Percentiles rank a stretch among this genome's conserved stretches.
Evolutionary conservation across 2,329 filamentous ascomycete genomes (phyloP).

Genomic region (Thelonectria discophora): DNA sequence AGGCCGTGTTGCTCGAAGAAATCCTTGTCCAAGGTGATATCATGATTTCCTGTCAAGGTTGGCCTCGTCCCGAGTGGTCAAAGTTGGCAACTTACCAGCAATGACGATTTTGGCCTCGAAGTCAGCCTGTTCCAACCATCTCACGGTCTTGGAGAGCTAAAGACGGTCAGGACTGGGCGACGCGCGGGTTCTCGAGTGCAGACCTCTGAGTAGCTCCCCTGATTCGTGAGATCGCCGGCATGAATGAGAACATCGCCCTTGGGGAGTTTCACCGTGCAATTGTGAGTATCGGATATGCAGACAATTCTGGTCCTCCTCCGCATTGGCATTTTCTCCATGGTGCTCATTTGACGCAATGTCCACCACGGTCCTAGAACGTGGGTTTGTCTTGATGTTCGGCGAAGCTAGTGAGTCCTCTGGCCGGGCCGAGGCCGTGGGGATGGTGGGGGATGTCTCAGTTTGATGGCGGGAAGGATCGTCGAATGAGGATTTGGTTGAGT

Average conservation of each 20-base stretch:
- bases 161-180: not conserved
- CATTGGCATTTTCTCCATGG: constrained; percentile 28
- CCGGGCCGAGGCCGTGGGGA: constrained; percentile 11
- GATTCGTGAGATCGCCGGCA: constrained; percentile 79
- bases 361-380: constrained; percentile 22
- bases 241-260: constrained; percentile 79
- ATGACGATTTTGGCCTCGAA: constrained; percentile 77
- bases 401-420: constrained; percentile 15
- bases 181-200: constrained; percentile 10
- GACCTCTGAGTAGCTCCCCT: constrained; percentile 68
- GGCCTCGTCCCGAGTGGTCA: not conserved
- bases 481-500: not conserved
- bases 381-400: constrained; percentile 21
- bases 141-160: constrained; percentile 65
- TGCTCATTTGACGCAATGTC: constrained; percentile 8
- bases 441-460: constrained; percentile 22
- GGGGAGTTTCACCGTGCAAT: constrained; percentile 70
- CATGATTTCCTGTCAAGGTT: constrained; percentile 71
- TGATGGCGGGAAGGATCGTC: not conserved
- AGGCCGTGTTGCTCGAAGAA: constrained; percentile 66
- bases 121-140: constrained; percentile 73
- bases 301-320: constrained; percentile 69
- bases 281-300: constrained; percentile 82
- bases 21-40: constrained; percentile 72
- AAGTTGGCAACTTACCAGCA: constrained; percentile 61